Base-by-base conservation (phyloP, 345 rosid species). In the Noccaea caerulescens region DNA sequence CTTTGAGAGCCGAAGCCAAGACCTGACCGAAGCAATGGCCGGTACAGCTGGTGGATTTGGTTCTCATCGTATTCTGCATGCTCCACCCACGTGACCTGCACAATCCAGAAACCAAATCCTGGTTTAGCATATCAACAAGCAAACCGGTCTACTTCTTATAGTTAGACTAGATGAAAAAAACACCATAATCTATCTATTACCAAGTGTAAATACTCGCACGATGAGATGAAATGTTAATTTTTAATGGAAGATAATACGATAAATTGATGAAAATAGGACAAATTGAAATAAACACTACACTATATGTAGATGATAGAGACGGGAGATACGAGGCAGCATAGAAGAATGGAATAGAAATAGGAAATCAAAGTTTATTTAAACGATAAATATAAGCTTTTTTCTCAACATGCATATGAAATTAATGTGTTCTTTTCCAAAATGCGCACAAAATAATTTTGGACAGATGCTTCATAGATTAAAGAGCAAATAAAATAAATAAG, bases 1-100 rank as follows among this genome's bases (percentile, higher is more conserved):
- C 88, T 67, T 14, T 79, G 87, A 0, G 92, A 84, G 2, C 95
- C 95, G 39, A 86, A 88, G 12, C 88, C 92, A 75, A 83, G 77
- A 41, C 95, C 89, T 36, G 84, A 83, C 37, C 80, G 62, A 14
- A 86, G 51, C 69, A 88, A 41, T 1, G 87, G 88, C 45, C 83
- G 79, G 73, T 80, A 88, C 7, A 88, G 79, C 27, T 80, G 84
- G 65, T 88, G 90, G 58, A 83, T 47, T 44, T 50, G 83, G 57
- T 61, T 82, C 55, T 86, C 95, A 7, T 86, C 92, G 60, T 82
- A 88, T 53, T 86, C 87, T 46, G 77, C 73, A 75, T 82, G 84
- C 68, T 82, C 84, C 36, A 82, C 81, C 84, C 84, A 82, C 44
- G 80, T 79, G 64, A 82, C 82, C 84, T 82, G 66, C 23, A 44